Evolutionary conservation across 2,329 filamentous ascomycete species (phyloP).

Genomic region (Delphinella strobiligena): DNA sequence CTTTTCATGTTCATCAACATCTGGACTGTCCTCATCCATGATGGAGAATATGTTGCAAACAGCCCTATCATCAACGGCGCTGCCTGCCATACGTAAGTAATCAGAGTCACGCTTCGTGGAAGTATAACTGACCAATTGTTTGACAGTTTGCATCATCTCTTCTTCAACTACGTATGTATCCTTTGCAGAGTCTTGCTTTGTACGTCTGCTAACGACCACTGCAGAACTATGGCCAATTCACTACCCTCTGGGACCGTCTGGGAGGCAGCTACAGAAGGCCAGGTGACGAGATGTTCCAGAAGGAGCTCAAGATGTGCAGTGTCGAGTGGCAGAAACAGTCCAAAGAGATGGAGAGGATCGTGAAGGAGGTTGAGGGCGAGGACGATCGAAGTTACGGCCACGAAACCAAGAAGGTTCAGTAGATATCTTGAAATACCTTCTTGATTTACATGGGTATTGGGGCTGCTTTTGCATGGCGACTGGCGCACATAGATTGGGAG

Average conservation of each 20-base stretch:
- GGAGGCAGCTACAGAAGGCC: slow-evolving; percentile 79
- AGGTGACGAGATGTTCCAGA: slow-evolving; percentile 72
- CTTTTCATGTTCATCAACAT: slow-evolving; percentile 91
- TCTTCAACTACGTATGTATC: slow-evolving; percentile 77
- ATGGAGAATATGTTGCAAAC: slow-evolving; percentile 87
- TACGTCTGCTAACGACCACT: no score
- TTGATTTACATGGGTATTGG: not conserved
- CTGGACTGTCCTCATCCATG: slow-evolving; percentile 94
- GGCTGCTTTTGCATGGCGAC: not conserved
- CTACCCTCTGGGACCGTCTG: slow-evolving; percentile 80
- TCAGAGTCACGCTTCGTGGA: not conserved
- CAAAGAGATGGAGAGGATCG: slow-evolving; percentile 62
- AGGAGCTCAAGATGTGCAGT: slow-evolving; percentile 74
- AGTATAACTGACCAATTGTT: not conserved
- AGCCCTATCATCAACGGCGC: slow-evolving; percentile 88
- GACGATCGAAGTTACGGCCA: slow-evolving; percentile 34
- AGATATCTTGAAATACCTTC: no score
- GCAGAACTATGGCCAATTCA: slow-evolving; percentile 96
- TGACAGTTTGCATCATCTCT: slow-evolving; percentile 43
- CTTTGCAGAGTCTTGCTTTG: no score
- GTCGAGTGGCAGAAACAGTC: slow-evolving; percentile 69
- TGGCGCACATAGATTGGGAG: not conserved
- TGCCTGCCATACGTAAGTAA: slow-evolving; percentile 60
- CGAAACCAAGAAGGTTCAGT: slow-evolving; percentile 29
- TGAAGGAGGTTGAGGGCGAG: slow-evolving; percentile 57